A percentile compares a stretch with the other conserved stretches of the same genome.
Conservation (phyloP, 257 asterid species). For the Coffea canephora region DNA sequence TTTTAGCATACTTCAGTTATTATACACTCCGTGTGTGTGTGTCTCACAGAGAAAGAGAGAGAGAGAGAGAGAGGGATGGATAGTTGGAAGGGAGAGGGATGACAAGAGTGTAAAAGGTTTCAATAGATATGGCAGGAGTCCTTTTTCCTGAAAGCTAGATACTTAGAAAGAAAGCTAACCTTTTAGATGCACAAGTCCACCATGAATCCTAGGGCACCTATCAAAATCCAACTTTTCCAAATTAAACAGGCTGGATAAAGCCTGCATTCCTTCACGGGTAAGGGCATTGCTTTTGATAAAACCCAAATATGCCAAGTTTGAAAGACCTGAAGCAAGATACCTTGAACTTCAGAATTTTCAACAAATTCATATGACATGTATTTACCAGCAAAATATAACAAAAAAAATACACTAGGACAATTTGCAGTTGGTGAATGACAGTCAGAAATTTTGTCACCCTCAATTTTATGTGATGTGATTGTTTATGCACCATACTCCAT, state of each 20-base stretch:
- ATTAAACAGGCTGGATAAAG: slow-evolving; percentile 56
- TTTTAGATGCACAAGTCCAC: slow-evolving; percentile 74
- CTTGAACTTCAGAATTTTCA: background rate
- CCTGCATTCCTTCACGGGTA: slow-evolving; percentile 71
- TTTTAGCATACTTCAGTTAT: background rate
- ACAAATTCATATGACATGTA: background rate
- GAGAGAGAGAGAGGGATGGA: background rate
- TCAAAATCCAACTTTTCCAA: slow-evolving; percentile 76
- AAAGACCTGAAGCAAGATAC: slow-evolving; percentile 38
- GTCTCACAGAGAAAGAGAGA: background rate
- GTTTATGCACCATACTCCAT: too few species aligned
- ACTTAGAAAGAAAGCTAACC: slow-evolving; percentile 34
- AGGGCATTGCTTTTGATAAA: slow-evolving; percentile 63
- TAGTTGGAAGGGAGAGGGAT: background rate
- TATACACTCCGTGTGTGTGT: background rate
- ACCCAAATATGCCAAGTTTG: slow-evolving; percentile 61
- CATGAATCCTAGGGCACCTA: slow-evolving; percentile 79
- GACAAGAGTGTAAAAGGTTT: background rate
- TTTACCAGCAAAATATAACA: background rate
- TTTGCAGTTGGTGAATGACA: too few species aligned
- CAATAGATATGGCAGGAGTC: background rate
- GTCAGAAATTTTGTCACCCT: too few species aligned
- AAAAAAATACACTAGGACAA: too few species aligned
- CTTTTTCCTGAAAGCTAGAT: background rate
- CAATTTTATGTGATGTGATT: too few species aligned